A percentile compares a stretch with the other conserved stretches of the same genome.
These are phyloP conservation scores for Exophiala alcalophila DNA, from an alignment of 2,329 filamentous ascomycete genomes.

Conservation along the genomic window DNA sequence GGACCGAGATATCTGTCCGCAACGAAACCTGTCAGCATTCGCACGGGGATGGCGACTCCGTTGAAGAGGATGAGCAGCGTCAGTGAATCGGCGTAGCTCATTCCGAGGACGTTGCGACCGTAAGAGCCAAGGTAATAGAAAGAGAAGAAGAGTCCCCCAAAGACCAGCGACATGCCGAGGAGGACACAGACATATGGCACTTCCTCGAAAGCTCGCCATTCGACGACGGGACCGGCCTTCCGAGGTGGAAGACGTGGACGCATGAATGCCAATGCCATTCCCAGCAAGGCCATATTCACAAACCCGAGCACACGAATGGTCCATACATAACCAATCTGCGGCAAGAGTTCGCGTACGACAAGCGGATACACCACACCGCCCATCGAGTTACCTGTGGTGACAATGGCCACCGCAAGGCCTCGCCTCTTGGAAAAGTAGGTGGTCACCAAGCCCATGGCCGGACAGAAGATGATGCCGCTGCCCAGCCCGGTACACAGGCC, in stretches of 20 bases:
- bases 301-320: slow-evolving; percentile 62
- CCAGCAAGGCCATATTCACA: slow-evolving; percentile 51
- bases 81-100: slow-evolving; percentile 47
- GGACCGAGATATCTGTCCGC: slow-evolving; percentile 56
- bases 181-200: slow-evolving; percentile 44
- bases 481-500: slow-evolving; percentile 58
- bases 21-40: slow-evolving; percentile 57
- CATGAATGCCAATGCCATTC: slow-evolving; percentile 41
- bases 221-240: slow-evolving; percentile 51
- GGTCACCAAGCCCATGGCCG: slow-evolving; percentile 53
- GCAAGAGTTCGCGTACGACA: slow-evolving; percentile 55
- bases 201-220: slow-evolving; percentile 52
- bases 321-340: slow-evolving; percentile 62
- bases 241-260: slow-evolving; percentile 50
- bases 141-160: slow-evolving; percentile 25
- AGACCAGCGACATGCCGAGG: slow-evolving; percentile 23
- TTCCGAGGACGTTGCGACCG: slow-evolving; percentile 41
- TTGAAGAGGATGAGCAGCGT: slow-evolving; percentile 60
- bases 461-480: slow-evolving; percentile 53
- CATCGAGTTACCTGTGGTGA: slow-evolving; percentile 58
- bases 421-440: slow-evolving; percentile 62
- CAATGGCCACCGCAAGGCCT: slow-evolving; percentile 58
- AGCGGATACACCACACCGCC: slow-evolving; percentile 65
- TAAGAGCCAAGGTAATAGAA: slow-evolving; percentile 26
- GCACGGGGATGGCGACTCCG: slow-evolving; percentile 54